Evolutionary conservation across 108 stramenopile genomes (phyloP).

Genomic region (Cyclotella kingstonii): DNA sequence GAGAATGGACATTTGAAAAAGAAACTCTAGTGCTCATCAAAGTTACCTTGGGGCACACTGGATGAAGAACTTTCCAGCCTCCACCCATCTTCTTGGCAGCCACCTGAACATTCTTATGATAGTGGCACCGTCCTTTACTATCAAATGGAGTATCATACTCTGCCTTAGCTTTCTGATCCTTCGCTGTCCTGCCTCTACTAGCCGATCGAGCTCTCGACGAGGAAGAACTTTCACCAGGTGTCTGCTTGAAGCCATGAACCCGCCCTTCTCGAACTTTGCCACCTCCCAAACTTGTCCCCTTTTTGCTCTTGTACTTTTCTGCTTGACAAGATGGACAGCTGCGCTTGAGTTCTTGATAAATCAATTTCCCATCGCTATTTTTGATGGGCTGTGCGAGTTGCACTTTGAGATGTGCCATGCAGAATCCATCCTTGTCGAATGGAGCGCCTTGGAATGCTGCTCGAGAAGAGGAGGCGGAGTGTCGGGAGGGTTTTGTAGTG

Average conservation of each 20-base stretch:
- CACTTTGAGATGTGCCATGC: slow-evolving; percentile 16
- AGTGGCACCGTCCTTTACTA: slow-evolving; percentile 40
- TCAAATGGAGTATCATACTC: slow-evolving; percentile 46
- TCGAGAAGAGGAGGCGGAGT: slow-evolving; percentile 1
- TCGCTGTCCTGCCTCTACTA: not conserved
- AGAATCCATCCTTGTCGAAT: slow-evolving; percentile 33
- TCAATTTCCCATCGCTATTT: slow-evolving; percentile 17
- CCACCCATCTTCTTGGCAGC: slow-evolving; percentile 41
- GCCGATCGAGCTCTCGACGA: slow-evolving; percentile 1
- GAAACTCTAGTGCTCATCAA: too few relatives aligned
- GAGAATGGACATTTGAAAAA: too few relatives aligned
- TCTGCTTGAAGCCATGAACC: slow-evolving; percentile 10
- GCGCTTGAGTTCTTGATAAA: slow-evolving; percentile 29
- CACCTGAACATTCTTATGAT: slow-evolving; percentile 37
- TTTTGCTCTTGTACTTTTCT: slow-evolving; percentile 24
- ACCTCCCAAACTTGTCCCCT: slow-evolving; percentile 17
- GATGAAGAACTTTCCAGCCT: slow-evolving; percentile 34
- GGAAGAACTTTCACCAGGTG: not conserved
- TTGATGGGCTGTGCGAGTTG: slow-evolving; percentile 26
- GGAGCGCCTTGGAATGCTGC: slow-evolving; percentile 27
- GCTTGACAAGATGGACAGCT: slow-evolving; percentile 23
- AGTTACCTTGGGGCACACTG: slow-evolving; percentile 29
- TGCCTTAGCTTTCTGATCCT: slow-evolving; percentile 4
- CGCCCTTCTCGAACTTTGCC: slow-evolving; percentile 29
- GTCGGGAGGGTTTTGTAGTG: too few relatives aligned